phyloP scores from a whole-genome alignment of 805 yeast species.

The Lachancea mirantina region DNA sequence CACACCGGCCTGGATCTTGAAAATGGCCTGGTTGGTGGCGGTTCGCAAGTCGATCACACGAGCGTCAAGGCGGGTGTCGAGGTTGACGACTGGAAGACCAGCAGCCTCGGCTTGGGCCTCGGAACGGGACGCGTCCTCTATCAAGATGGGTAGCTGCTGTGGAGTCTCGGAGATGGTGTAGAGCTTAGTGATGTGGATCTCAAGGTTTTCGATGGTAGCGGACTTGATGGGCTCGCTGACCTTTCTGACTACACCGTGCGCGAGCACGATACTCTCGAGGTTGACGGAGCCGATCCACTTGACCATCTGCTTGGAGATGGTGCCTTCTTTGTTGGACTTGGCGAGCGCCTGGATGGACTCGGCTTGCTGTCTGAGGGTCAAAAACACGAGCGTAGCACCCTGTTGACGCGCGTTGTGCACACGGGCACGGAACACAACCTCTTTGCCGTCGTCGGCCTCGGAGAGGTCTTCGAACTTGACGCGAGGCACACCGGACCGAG shows the following conservation, averaged over 20 bases:
- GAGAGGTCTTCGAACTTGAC: conserved; percentile 45
- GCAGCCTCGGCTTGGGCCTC: conserved; percentile 91
- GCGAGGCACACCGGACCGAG: conserved; percentile 62
- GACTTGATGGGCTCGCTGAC: conserved; percentile 83
- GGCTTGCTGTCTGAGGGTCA: conserved; percentile 87
- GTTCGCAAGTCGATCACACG: conserved; percentile 97
- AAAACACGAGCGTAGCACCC: conserved; percentile 88
- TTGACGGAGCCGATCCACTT: conserved; percentile 88
- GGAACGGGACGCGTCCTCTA: conserved; percentile 94
- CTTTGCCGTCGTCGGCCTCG: conserved; percentile 54
- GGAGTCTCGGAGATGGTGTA: conserved; percentile 82
- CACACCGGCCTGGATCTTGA: conserved; percentile 88
- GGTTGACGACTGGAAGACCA: conserved; percentile 87
- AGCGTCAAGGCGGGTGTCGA: conserved; percentile 91
- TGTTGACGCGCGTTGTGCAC: conserved; percentile 90
- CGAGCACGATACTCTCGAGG: conserved; percentile 86
- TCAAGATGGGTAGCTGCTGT: conserved; percentile 82
- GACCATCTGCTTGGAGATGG: conserved; percentile 89
- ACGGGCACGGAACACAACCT: conserved; percentile 86
- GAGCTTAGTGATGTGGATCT: conserved; percentile 69
- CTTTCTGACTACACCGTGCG: conserved; percentile 75
- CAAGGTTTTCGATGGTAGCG: conserved; percentile 87
- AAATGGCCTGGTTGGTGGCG: conserved; percentile 94
- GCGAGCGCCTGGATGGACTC: conserved; percentile 77
- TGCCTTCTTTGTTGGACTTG: conserved; percentile 59